Evolutionary conservation across 1,284 basidiomycete genomes (phyloP), one percentile per base, ranked within the genome.

Genomic region (Exobasidium cylindrosporum): DNA sequence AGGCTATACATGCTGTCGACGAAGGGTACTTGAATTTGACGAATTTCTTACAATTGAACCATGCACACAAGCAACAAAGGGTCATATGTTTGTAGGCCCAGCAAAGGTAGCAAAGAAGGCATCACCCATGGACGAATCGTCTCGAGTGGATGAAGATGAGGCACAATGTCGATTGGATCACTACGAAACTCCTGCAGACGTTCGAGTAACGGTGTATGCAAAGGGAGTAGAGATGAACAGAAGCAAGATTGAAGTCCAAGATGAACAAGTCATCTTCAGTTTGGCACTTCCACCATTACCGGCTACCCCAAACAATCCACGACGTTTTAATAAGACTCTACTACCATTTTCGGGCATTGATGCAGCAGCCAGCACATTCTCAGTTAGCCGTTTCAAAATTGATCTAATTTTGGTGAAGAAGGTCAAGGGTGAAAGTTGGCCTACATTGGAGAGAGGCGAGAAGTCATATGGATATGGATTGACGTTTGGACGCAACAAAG

Each of bases 1-100:
- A 55, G 76, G 76, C 53, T 78, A 73, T 64, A 65, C 74, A 1
- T 79, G 77, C 61, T 79, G 77, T 66, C 75, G 75, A 57, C 68
- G 69, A 32, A 68, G 75, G 17, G 76, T 78, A 23, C 66, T 79
- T 35, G 73, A 79, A 52, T 79, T 79, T 54, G 66, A 70, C 60
- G 77, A 79, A 53, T 79, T 79, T 52, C 56, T 79, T 30, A 68
- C 65, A 47, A 79, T 79, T 50, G 68, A 68, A 62, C 73, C 73
- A 10, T 79, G 77, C 58, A 71, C 72, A 21, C 54, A 43, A 28
- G 63, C 77, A 4, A 59, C 62, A 45, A 64, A 63, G 14, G 77
- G 77, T 2, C 77, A 79, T 52, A 65, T 79, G 26, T 76, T 71
- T 49, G 54, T 74, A 6, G 69, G 69, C 11, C 21, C 21, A 3